Percentiles rank a stretch among this genome's conserved stretches.
Evolutionary conservation across 2,329 filamentous ascomycete genomes (phyloP).

Genomic region (Pseudocercospora fuligena): DNA sequence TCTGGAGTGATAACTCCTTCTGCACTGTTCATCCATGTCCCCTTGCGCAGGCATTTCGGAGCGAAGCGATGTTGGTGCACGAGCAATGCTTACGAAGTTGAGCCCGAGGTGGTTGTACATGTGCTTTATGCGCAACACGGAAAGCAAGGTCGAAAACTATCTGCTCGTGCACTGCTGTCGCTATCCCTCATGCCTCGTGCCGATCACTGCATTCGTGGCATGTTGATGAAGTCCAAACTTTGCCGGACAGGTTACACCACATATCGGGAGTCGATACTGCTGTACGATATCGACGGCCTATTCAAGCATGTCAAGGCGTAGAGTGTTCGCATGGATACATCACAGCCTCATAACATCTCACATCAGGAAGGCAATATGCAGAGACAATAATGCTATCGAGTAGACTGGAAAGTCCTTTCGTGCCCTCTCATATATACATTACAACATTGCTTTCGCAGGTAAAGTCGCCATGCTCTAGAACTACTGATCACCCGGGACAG

Average conservation of each 20-base stretch:
- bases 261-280: not conserved
- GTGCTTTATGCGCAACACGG: not conserved
- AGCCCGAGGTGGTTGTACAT: not conserved
- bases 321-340: no score
- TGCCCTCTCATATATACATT: not conserved
- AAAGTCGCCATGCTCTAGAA: not conserved
- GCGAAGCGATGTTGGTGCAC: not conserved
- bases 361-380: not conserved
- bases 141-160: not conserved
- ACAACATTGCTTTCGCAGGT: not conserved
- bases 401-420: not conserved
- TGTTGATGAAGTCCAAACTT: no score
- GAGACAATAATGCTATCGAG: not conserved
- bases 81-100: not conserved
- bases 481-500: not conserved
- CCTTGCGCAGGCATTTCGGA: no score
- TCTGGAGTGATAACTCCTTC: no score
- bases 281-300: not conserved
- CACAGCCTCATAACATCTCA: not conserved
- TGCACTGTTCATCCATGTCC: no score
- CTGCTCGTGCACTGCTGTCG: not conserved
- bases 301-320: no score
- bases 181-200: not conserved
- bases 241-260: not conserved
- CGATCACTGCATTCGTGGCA: not conserved